Percentiles rank a stretch among this genome's conserved stretches.
Evolutionary conservation across 192 early-diverging fungal genomes (phyloP).

Genomic region (Dimargaris xerosporica): DNA sequence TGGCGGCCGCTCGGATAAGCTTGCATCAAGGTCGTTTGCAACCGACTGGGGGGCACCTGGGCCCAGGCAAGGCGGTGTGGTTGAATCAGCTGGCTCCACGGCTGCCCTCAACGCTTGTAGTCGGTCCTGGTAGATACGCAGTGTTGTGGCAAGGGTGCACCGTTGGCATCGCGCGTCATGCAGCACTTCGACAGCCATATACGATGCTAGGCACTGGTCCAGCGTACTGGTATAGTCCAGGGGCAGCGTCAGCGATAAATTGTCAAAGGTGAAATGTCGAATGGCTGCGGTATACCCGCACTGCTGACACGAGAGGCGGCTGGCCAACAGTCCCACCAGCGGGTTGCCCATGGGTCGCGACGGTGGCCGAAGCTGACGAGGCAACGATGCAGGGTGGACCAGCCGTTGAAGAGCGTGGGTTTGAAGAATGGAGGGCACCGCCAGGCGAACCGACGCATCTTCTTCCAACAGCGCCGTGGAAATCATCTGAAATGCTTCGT

Average conservation of each 20-base stretch:
- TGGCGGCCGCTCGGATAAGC: too few species aligned
- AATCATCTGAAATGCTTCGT: conserved; percentile 73
- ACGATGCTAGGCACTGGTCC: too few species aligned
- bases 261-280: conserved; percentile 70
- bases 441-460: conserved; percentile 15
- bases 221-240: conserved; percentile 13
- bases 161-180: too few species aligned
- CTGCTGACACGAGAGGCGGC: conserved; percentile 54
- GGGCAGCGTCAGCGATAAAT: conserved; percentile 55
- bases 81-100: too few species aligned
- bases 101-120: too few species aligned
- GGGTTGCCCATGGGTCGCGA: conserved; percentile 17
- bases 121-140: too few species aligned
- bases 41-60: too few species aligned
- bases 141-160: background rate
- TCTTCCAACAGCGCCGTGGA: conserved; percentile 56
- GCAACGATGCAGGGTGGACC: background rate
- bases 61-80: too few species aligned
- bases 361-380: background rate
- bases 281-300: conserved; percentile 68
- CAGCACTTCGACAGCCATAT: too few species aligned
- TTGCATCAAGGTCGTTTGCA: too few species aligned
- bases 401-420: background rate
- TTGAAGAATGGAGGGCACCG: background rate
- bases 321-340: conserved; percentile 40